phyloP scores from a whole-genome alignment of 1,139 yeast species.

The Barnettozyma hawaiiensis region DNA sequence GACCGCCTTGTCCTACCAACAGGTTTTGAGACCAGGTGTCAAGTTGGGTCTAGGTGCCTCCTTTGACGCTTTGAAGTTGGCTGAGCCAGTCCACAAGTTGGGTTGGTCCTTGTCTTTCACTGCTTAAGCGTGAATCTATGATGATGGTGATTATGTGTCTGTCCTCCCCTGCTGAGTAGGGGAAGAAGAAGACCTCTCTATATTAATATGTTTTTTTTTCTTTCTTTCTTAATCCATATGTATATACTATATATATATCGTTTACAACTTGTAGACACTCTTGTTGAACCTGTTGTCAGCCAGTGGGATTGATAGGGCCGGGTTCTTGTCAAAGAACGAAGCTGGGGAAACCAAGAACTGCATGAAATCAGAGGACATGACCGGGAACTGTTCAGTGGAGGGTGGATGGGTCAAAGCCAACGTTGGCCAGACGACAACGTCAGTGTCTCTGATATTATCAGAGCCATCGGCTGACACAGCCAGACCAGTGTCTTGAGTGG shows the following conservation, averaged over 20 bases:
- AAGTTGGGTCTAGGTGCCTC: constrained; percentile 97
- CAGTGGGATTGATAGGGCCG: constrained; percentile 78
- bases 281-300: constrained; percentile 68
- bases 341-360: constrained; percentile 65
- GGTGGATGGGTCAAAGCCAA: constrained; percentile 85
- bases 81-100: constrained; percentile 97
- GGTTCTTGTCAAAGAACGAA: constrained; percentile 77
- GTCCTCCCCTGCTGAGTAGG: background rate
- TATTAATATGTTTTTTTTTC: too few species aligned
- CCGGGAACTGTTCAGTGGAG: constrained; percentile 88
- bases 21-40: constrained; percentile 94
- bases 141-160: background rate
- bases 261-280: constrained; percentile 12
- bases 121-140: constrained; percentile 44
- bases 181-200: background rate
- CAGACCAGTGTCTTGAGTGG: constrained; percentile 47
- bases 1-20: constrained; percentile 92
- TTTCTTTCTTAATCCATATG: too few species aligned
- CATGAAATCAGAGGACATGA: constrained; percentile 81
- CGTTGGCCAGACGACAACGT: constrained; percentile 83
- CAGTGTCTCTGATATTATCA: constrained; percentile 74
- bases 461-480: constrained; percentile 58
- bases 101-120: constrained; percentile 92
- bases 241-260: too few species aligned
- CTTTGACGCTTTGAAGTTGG: constrained; percentile 90